These are phyloP conservation scores for Nemania diffusa DNA, from an alignment of 2,329 filamentous ascomycete genomes.

Conservation along the genomic window DNA sequence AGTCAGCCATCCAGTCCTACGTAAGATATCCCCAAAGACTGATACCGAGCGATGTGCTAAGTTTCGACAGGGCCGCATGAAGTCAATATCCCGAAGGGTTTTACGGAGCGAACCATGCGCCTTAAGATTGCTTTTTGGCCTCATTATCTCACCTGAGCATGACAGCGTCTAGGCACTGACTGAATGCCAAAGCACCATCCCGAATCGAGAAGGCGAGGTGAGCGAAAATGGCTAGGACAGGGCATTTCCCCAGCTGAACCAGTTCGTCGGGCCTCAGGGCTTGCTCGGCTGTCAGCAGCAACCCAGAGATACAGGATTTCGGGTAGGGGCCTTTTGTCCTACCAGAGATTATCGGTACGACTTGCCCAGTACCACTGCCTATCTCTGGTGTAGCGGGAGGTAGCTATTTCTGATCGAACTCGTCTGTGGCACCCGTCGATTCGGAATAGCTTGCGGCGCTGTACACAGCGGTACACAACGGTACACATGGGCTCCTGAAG, in stretches of 20 bases:
- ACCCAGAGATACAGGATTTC: slow-evolving; percentile 5
- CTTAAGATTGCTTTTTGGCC: slow-evolving; percentile 23
- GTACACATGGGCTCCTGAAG: slow-evolving; percentile 4
- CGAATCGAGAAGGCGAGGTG: slow-evolving; percentile 28
- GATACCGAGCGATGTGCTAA: not conserved
- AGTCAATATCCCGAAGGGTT: slow-evolving; percentile 2
- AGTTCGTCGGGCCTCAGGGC: slow-evolving; percentile 31
- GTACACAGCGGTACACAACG: not conserved
- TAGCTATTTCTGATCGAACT: slow-evolving; percentile 12
- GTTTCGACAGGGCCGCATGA: not conserved
- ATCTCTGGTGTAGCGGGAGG: not conserved
- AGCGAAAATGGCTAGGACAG: slow-evolving; percentile 22
- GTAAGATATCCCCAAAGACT: not conserved
- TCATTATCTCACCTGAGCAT: slow-evolving; percentile 14
- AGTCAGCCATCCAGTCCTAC: slow-evolving; percentile 10
- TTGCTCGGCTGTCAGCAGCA: slow-evolving; percentile 19
- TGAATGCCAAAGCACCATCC: slow-evolving; percentile 16
- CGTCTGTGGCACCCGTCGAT: slow-evolving; percentile 19
- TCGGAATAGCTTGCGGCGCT: slow-evolving; percentile 1
- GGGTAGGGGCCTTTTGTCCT: slow-evolving; percentile 3
- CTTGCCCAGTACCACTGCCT: slow-evolving; percentile 8
- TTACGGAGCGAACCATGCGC: slow-evolving; percentile 19
- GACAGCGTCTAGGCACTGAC: not conserved
- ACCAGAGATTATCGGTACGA: not conserved
- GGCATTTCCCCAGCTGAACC: slow-evolving; percentile 34